Percentiles rank a stretch among this genome's conserved stretches.
phyloP scores from a whole-genome alignment of 345 rosid genomes.

The Acer campestre region DNA sequence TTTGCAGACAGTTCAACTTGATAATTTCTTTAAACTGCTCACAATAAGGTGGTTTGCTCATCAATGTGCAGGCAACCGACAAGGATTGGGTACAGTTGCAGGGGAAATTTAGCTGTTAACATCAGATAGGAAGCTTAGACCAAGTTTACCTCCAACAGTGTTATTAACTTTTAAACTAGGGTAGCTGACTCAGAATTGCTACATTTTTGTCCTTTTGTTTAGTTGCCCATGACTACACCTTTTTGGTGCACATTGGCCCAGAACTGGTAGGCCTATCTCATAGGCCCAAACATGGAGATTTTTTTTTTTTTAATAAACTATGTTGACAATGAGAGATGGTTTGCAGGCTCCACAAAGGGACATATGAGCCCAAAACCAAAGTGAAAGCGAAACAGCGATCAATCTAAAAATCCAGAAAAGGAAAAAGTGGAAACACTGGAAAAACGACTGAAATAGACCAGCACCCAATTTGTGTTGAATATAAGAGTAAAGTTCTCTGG shows the following conservation, averaged over 20 bases:
- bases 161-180: background rate
- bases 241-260: background rate
- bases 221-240: background rate
- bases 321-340: background rate
- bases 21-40: constrained; percentile 1
- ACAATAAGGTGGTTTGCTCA: constrained; percentile 15
- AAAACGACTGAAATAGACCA: constrained; percentile 20
- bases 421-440: background rate
- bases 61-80: constrained; percentile 74
- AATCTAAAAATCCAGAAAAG: background rate
- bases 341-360: background rate
- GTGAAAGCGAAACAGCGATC: background rate
- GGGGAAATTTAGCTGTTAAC: constrained; percentile 44
- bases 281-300: background rate
- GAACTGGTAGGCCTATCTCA: background rate
- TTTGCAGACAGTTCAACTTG: background rate
- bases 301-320: no score
- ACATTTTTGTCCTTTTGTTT: no score
- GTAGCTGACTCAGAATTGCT: background rate
- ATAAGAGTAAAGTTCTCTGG: constrained; percentile 12
- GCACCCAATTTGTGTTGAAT: constrained; percentile 20
- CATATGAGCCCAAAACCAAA: background rate
- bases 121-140: no score
- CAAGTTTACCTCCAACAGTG: no score
- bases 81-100: constrained; percentile 73